Evolutionary conservation across 768 basidiomycete species (phyloP).

Genomic region (Pleurotus giganteus): DNA sequence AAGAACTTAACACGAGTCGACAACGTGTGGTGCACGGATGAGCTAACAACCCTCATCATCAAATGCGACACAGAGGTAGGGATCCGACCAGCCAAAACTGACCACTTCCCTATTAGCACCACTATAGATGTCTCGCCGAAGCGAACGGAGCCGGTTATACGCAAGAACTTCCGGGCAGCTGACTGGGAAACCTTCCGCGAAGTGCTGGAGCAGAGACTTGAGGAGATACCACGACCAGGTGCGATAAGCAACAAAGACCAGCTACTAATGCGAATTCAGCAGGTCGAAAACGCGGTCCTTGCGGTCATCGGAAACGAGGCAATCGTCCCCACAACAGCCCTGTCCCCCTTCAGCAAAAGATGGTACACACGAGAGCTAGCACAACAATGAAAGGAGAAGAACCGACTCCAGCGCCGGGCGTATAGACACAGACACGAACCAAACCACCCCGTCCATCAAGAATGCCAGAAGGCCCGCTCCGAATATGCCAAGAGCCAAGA

Average conservation of each 20-base stretch:
- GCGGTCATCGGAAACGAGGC: conserved; percentile 7
- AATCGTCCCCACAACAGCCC: conserved; percentile 10
- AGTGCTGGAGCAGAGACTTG: conserved; percentile 6
- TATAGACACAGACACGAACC: not conserved
- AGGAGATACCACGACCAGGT: not conserved
- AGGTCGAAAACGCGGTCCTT: conserved; percentile 10
- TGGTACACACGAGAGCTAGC: conserved; percentile 21
- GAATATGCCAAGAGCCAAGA: conserved; percentile 2
- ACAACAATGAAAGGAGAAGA: not conserved
- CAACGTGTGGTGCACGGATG: conserved; percentile 28
- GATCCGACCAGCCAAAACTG: conserved; percentile 17
- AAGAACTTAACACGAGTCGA: conserved; percentile 31
- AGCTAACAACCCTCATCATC: conserved; percentile 14
- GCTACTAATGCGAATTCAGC: conserved; percentile 1
- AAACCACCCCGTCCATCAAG: conserved; percentile 7
- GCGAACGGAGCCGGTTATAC: not conserved
- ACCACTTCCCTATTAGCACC: conserved; percentile 32
- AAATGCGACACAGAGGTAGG: conserved; percentile 20
- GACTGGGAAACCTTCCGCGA: conserved; percentile 22
- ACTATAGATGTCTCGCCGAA: conserved; percentile 16
- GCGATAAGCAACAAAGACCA: not conserved
- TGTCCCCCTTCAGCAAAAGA: conserved; percentile 15
- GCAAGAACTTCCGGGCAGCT: conserved; percentile 18
- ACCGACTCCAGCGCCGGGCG: not conserved
- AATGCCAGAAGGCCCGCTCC: not conserved